Evolutionary conservation across 2,329 filamentous ascomycete genomes (phyloP).

Genomic region (Chaetomiaceae sp.): DNA sequence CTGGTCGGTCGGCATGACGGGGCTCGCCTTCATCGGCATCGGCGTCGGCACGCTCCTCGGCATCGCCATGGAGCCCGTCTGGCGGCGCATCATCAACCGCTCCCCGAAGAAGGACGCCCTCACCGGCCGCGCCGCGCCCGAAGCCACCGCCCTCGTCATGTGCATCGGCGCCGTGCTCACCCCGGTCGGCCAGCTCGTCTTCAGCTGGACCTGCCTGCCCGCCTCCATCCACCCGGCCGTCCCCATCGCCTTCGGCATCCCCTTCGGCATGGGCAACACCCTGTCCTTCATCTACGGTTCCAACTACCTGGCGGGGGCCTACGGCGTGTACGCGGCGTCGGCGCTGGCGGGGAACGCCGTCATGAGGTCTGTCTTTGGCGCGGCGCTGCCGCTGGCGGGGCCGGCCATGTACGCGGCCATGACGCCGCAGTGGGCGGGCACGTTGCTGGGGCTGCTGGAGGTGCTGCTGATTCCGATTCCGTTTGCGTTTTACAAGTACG

Average conservation of each 20-base stretch:
- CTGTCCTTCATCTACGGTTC: conserved; percentile 73
- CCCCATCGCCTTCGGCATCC: conserved; percentile 69
- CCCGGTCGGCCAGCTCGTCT: conserved; percentile 76
- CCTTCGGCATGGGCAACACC: conserved; percentile 70
- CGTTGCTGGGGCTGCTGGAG: conserved; percentile 65
- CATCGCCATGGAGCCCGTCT: conserved; percentile 63
- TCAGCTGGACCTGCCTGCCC: conserved; percentile 83
- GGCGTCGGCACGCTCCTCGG: conserved; percentile 60
- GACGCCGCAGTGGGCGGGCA: conserved; percentile 70
- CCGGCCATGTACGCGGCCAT: conserved; percentile 64
- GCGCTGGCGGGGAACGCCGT: conserved; percentile 74
- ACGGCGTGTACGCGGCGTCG: conserved; percentile 72
- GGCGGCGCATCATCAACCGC: conserved; percentile 71
- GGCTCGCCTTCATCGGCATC: conserved; percentile 72
- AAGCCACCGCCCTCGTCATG: conserved; percentile 77
- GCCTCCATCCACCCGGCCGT: conserved; percentile 72
- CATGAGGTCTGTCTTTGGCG: conserved; percentile 63
- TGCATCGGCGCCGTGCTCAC: conserved; percentile 71
- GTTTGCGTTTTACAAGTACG: conserved; percentile 63
- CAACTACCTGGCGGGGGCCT: conserved; percentile 71
- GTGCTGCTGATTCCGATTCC: conserved; percentile 70
- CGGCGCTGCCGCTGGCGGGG: conserved; percentile 66
- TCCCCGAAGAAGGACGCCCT: conserved; percentile 59
- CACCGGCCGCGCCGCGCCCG: conserved; percentile 66
- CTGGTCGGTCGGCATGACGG: conserved; percentile 69